A percentile compares a stretch with the other conserved stretches of the same genome.
These are phyloP conservation scores for Conringia planisiliqua DNA, from an alignment of 345 rosid genomes.

Conservation along the genomic window DNA sequence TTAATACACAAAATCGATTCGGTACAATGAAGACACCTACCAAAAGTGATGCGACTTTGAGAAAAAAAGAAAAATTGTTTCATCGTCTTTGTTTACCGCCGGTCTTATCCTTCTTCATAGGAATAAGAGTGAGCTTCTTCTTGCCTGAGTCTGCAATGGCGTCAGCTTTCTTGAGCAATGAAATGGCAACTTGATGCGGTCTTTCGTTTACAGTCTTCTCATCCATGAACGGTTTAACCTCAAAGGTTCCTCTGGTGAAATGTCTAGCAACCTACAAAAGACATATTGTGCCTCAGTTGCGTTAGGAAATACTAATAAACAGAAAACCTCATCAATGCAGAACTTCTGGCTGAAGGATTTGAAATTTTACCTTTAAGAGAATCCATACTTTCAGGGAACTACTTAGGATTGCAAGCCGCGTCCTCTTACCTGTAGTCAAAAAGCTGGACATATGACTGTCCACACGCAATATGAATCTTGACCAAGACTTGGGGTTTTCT, in stretches of 20 bases:
- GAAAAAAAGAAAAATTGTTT: background rate
- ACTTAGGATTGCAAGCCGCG: slow-evolving; percentile 76
- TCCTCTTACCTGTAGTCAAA: slow-evolving; percentile 79
- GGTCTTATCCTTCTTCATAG: slow-evolving; percentile 57
- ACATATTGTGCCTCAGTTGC: background rate
- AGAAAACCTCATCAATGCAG: slow-evolving; percentile 1
- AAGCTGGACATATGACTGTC: slow-evolving; percentile 84
- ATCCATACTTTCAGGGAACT: slow-evolving; percentile 97
- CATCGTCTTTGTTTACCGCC: slow-evolving; percentile 36
- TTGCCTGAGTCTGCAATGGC: slow-evolving; percentile 52
- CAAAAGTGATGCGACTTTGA: background rate
- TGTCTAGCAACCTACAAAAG: slow-evolving; percentile 76
- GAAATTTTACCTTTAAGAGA: slow-evolving; percentile 66
- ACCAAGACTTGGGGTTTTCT: slow-evolving; percentile 81
- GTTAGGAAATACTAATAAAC: background rate
- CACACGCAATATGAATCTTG: slow-evolving; percentile 72
- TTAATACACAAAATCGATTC: slow-evolving; percentile 19
- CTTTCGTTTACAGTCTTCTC: slow-evolving; percentile 49
- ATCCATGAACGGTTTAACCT: slow-evolving; percentile 67
- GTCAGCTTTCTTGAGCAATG: slow-evolving; percentile 56
- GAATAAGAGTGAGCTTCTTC: slow-evolving; percentile 73
- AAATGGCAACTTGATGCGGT: slow-evolving; percentile 57
- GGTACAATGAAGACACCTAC: slow-evolving; percentile 3
- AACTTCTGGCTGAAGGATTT: background rate
- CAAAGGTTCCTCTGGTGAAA: slow-evolving; percentile 73